A percentile compares a stretch with the other conserved stretches of the same genome.
These are phyloP conservation scores for Penicillium sp. DNA, from an alignment of 2,329 filamentous ascomycete genomes.

Conservation along the genomic window DNA sequence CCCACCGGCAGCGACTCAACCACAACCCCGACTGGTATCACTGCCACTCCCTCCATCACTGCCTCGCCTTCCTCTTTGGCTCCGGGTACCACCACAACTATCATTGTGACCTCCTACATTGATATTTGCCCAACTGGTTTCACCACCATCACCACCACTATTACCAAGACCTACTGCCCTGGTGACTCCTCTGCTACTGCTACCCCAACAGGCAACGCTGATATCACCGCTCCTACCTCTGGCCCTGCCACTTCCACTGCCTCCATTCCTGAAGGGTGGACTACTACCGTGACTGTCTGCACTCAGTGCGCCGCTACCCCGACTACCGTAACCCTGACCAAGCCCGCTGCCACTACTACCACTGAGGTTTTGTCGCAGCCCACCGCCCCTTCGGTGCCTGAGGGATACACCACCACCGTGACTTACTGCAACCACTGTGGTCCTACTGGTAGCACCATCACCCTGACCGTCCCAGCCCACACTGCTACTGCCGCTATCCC, in stretches of 20 bases:
- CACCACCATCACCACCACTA: slow-evolving; percentile 40
- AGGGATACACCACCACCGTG: slow-evolving; percentile 16
- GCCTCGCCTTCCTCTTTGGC: slow-evolving; percentile 16
- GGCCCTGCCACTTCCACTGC: slow-evolving; percentile 18
- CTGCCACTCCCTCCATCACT: slow-evolving; percentile 12
- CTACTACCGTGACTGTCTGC: slow-evolving; percentile 42
- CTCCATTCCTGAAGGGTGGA: slow-evolving; percentile 38
- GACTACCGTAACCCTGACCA: slow-evolving; percentile 39
- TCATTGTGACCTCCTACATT: slow-evolving; percentile 41
- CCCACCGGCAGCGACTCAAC: slow-evolving; percentile 8
- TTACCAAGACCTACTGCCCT: slow-evolving; percentile 40
- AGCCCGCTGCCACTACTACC: slow-evolving; percentile 19
- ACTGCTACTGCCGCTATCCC: not conserved
- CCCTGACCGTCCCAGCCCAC: slow-evolving; percentile 20
- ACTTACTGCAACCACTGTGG: slow-evolving; percentile 21
- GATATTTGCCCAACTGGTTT: slow-evolving; percentile 45
- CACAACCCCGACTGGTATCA: slow-evolving; percentile 7
- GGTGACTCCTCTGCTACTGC: slow-evolving; percentile 29
- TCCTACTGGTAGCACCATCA: slow-evolving; percentile 18
- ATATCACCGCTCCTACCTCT: slow-evolving; percentile 8
- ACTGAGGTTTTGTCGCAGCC: slow-evolving; percentile 8
- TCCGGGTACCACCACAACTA: slow-evolving; percentile 33
- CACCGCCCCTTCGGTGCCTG: slow-evolving; percentile 5
- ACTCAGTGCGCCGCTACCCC: slow-evolving; percentile 38
- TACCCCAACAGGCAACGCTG: slow-evolving; percentile 24